A percentile compares a stretch with the other conserved stretches of the same genome.
Conservation (phyloP, 2,329 filamentous ascomycete species). For the Paecilomyces fulvus region DNA sequence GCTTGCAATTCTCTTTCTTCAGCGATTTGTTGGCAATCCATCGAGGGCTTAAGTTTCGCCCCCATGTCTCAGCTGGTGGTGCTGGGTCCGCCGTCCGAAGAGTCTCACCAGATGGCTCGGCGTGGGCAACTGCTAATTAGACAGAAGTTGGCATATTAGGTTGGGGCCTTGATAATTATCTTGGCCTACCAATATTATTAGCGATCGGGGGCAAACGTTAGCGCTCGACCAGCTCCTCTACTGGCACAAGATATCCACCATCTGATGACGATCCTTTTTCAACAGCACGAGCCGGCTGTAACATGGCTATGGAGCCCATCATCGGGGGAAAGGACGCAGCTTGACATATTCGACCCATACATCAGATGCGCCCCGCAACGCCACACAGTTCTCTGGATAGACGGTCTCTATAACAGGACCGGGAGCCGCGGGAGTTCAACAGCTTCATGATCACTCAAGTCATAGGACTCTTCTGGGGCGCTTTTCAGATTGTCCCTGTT, state of each 20-base stretch:
- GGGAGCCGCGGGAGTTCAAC: neutral
- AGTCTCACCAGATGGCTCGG: neutral
- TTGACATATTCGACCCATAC: neutral
- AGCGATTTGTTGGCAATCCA: neutral
- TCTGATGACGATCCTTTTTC: neutral
- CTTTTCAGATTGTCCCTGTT: too few relatives aligned
- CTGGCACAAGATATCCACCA: neutral
- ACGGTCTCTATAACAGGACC: neutral
- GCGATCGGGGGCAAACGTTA: neutral
- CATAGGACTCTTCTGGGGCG: too few relatives aligned
- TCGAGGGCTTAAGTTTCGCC: neutral
- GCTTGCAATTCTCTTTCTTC: neutral
- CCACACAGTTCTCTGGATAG: neutral
- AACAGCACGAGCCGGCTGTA: neutral
- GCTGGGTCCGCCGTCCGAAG: neutral
- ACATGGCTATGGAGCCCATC: neutral
- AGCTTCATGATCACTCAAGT: neutral
- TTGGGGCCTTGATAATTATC: neutral
- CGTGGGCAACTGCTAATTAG: neutral
- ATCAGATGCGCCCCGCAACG: neutral
- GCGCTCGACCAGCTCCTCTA: neutral
- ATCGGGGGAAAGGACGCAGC: neutral
- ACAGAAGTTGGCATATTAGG: neutral
- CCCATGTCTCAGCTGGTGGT: neutral
- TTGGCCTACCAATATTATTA: neutral